phyloP scores from a whole-genome alignment of 2,329 filamentous ascomycete genomes.

The Fusarium compactum region DNA sequence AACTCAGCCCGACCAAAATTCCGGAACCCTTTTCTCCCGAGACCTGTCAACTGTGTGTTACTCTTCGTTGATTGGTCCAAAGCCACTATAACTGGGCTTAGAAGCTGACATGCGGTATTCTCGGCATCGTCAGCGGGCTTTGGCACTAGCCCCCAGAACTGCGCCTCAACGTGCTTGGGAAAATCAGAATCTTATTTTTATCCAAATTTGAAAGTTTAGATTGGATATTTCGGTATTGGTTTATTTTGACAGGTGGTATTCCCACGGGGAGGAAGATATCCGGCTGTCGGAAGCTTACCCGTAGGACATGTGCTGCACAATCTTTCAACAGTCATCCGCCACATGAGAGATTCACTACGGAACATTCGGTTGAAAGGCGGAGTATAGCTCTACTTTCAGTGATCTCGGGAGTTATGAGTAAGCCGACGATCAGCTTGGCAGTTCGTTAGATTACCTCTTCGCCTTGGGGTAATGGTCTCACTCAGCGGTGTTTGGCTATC shows the following conservation, averaged over 20 bases:
- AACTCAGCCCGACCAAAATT: conserved; percentile 20
- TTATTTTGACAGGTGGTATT: neutral
- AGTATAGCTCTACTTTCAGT: neutral
- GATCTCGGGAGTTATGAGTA: neutral
- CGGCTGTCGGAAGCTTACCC: neutral
- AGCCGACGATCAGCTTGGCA: neutral
- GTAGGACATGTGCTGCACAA: neutral
- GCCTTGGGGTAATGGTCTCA: conserved; percentile 8
- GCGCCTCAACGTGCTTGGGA: conserved; percentile 20
- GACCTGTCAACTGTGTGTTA: neutral
- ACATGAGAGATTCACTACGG: neutral
- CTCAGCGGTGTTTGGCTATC: conserved; percentile 12
- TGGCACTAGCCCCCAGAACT: conserved; percentile 33
- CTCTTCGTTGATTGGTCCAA: neutral
- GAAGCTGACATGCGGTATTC: conserved; percentile 28
- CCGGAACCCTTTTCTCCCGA: conserved; percentile 28
- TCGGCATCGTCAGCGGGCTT: conserved; percentile 31
- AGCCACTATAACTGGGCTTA: conserved; percentile 7
- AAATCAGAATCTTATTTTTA: conserved; percentile 23
- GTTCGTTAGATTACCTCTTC: neutral
- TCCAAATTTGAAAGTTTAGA: neutral
- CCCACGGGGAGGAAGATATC: neutral
- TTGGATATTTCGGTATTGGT: neutral
- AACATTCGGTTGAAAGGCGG: neutral
- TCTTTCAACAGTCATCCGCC: neutral